These are phyloP conservation scores for Trichoderma polysporum DNA, from an alignment of 2,329 filamentous ascomycete species.

Conservation along the genomic window DNA sequence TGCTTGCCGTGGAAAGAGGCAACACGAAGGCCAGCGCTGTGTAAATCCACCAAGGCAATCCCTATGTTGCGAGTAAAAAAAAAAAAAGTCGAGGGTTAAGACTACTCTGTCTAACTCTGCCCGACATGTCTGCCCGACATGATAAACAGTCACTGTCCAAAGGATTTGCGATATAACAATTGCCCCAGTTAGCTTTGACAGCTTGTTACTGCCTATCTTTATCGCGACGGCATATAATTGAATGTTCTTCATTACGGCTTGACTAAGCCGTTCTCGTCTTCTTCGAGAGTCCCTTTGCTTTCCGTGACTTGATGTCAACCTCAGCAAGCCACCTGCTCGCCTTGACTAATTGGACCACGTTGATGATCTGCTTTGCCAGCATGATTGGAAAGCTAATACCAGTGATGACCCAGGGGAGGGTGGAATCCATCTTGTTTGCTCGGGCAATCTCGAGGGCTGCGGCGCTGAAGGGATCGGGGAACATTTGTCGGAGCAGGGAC, in stretches of 20 bases:
- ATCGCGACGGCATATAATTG: not conserved
- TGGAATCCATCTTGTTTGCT: constrained; percentile 87
- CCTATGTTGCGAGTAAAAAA: not conserved
- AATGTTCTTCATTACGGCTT: not conserved
- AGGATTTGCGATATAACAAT: not conserved
- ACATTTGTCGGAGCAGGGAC: constrained; percentile 69
- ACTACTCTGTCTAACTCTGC: not conserved
- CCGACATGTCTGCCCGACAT: too few relatives aligned
- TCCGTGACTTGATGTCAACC: constrained; percentile 72
- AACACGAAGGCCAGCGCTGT: constrained; percentile 3
- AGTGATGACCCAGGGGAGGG: constrained; percentile 68
- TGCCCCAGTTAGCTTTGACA: not conserved
- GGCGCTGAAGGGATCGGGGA: constrained; percentile 87
- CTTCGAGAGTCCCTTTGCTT: constrained; percentile 51
- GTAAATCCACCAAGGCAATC: constrained; percentile 3
- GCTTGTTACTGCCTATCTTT: not conserved
- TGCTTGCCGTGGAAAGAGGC: not conserved
- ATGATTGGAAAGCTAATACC: constrained; percentile 82
- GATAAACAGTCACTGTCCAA: not conserved
- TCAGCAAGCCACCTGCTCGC: constrained; percentile 90
- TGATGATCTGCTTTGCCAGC: constrained; percentile 89
- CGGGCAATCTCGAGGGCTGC: constrained; percentile 88
- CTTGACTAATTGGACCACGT: constrained; percentile 90
- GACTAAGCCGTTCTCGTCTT: constrained; percentile 29
- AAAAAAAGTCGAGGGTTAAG: not conserved